phyloP scores from a whole-genome alignment of 2,329 filamentous ascomycete genomes.

The Ambrosiella cleistominuta region DNA sequence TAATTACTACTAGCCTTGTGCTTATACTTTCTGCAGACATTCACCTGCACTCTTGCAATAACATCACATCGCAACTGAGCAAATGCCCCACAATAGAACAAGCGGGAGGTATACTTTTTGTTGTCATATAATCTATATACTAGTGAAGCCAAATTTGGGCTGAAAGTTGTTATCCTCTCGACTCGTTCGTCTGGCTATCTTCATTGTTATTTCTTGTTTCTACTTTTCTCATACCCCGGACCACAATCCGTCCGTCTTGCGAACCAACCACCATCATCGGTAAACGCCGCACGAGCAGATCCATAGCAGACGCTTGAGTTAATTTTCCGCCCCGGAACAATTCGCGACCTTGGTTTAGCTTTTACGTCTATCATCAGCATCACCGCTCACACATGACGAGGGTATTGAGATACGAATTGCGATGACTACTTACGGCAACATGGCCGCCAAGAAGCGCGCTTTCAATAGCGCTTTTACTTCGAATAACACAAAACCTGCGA shows the following conservation, averaged over 20 bases:
- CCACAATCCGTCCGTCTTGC: neutral
- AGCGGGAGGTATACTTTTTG: no score
- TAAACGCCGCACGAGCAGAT: neutral
- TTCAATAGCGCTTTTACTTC: constrained; percentile 12
- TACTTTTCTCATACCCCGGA: neutral
- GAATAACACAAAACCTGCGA: constrained; percentile 6
- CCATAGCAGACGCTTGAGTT: neutral
- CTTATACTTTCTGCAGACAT: no score
- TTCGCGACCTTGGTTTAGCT: neutral
- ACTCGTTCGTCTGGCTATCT: no score
- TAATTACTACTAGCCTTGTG: no score
- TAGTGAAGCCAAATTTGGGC: no score
- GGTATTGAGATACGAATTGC: neutral
- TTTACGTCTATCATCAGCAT: no score
- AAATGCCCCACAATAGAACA: no score
- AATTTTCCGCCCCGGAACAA: neutral
- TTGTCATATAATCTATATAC: no score
- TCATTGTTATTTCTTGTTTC: no score
- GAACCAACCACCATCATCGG: constrained; percentile 1
- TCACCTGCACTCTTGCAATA: no score
- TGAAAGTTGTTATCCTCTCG: no score
- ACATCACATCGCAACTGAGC: no score
- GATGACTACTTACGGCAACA: constrained; percentile 13
- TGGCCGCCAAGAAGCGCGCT: constrained; percentile 12
- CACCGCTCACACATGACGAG: neutral